Base-by-base conservation (phyloP, 305 asterid species). In the Ajuga reptans region DNA sequence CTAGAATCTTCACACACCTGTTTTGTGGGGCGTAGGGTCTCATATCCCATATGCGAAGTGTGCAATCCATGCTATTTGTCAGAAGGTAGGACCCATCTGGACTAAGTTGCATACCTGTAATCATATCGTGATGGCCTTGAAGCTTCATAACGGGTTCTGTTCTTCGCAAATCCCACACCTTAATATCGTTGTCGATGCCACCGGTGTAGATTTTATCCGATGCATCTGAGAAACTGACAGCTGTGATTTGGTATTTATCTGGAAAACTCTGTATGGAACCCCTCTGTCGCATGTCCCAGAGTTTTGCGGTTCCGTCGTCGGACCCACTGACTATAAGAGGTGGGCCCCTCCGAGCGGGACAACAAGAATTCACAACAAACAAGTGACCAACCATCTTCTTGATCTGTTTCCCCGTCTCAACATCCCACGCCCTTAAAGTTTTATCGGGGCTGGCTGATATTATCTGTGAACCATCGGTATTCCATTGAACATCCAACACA, bases 271-370 rank as follows among this genome's bases (percentile, higher is more conserved):
- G 96, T 47, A 90, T 81, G 15, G 96, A 90, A 33, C 97, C 98
- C 82, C 98, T 82, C 60, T 90, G 98, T 45, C 97, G 85, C 97
- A 93, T 87, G 72, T 93, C 98, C 98, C 98, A 93, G 53, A 93
- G 96, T 66, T 93, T 93, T 49, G 98, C 92, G 18, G 97, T 90
- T 33, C 98, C 98, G 71, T 93, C 98, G 55, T 93, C 98, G 0
- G 98, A 93, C 59, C 98, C 98, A 42, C 97, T 93, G 49, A 90
- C 95, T 21, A 93, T 87, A 51, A 90, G 94, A 34, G 98, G 98
- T 4, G 95, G 97, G 11, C 98, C 97, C 77, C 98, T 76, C 27
- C 98, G 87, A 73, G 96, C 95, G 12, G 93, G 88, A 64, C 91
- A 81, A 36, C 97, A 92, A 21, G 98, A 88, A 75, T 90, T 92